These are phyloP conservation scores for Ascochyta lentis DNA, from an alignment of 2,329 filamentous ascomycete species.

Conservation along the genomic window DNA sequence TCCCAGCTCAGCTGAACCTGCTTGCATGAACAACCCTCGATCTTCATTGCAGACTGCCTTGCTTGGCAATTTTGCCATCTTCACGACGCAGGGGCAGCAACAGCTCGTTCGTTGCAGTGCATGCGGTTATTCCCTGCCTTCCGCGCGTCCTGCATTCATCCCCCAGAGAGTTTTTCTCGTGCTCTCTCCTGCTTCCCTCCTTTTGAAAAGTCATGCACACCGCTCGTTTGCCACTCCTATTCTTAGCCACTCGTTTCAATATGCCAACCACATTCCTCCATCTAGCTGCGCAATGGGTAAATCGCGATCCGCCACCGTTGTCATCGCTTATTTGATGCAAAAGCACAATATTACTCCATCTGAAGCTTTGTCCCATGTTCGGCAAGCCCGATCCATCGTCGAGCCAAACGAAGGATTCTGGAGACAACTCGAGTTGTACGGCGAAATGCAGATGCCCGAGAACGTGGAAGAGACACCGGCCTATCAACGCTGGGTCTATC, in stretches of 20 bases:
- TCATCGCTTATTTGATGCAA: slow-evolving; percentile 83
- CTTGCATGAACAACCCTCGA: slow-evolving; percentile 40
- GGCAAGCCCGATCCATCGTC: slow-evolving; percentile 74
- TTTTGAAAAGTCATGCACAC: slow-evolving; percentile 36
- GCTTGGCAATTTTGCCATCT: slow-evolving; percentile 46
- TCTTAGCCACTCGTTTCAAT: slow-evolving; percentile 35
- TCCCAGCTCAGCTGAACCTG: slow-evolving; percentile 43
- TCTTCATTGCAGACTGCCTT: slow-evolving; percentile 33
- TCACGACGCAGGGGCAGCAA: slow-evolving; percentile 27
- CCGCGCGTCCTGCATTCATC: slow-evolving; percentile 32
- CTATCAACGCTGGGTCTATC: slow-evolving; percentile 82
- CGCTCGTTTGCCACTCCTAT: slow-evolving; percentile 46
- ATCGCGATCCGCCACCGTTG: slow-evolving; percentile 84
- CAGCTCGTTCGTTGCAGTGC: slow-evolving; percentile 5
- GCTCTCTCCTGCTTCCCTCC: slow-evolving; percentile 21
- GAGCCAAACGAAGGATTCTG: slow-evolving; percentile 94
- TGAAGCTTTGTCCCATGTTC: slow-evolving; percentile 74
- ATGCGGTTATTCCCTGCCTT: slow-evolving; percentile 20
- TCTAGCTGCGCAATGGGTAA: slow-evolving; percentile 86
- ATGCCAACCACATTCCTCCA: slow-evolving; percentile 43
- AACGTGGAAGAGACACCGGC: slow-evolving; percentile 71
- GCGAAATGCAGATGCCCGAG: slow-evolving; percentile 81
- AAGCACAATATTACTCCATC: slow-evolving; percentile 58
- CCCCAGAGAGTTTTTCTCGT: slow-evolving; percentile 17
- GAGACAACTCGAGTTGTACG: slow-evolving; percentile 84